A percentile compares a stretch with the other conserved stretches of the same genome.
Conservation (phyloP, 2,329 filamentous ascomycete species). For the Chaetomium strumarium region DNA sequence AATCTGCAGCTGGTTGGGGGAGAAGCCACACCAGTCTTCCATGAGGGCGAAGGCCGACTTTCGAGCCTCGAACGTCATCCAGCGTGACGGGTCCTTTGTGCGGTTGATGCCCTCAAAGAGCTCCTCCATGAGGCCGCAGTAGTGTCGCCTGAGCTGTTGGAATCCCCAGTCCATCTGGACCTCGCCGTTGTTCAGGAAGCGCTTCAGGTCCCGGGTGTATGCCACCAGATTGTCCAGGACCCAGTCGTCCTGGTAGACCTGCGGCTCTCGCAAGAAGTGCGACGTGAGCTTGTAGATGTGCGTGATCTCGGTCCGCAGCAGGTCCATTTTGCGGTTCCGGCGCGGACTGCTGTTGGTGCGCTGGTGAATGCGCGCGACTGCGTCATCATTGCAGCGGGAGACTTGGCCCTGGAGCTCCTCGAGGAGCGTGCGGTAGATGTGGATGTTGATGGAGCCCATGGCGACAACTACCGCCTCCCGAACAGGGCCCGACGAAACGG, state of each 20-base stretch:
- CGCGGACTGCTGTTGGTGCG: conserved; percentile 77
- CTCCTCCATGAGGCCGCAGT: conserved; percentile 88
- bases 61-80: conserved; percentile 95
- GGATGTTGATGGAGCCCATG: conserved; percentile 89
- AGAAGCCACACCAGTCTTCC: conserved; percentile 99
- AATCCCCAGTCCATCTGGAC: conserved; percentile 94
- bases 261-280: conserved; percentile 73
- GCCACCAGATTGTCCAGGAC: conserved; percentile 81
- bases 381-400: conserved; percentile 79
- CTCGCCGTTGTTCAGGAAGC: conserved; percentile 91
- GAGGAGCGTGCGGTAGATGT: conserved; percentile 83
- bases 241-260: conserved; percentile 82
- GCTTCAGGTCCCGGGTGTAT: conserved; percentile 85
- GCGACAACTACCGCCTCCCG: conserved; percentile 86
- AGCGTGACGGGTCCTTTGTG: conserved; percentile 76
- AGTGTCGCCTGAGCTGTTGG: conserved; percentile 84
- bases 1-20: conserved; percentile 80
- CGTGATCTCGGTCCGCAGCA: conserved; percentile 87
- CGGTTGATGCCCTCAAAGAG: conserved; percentile 87
- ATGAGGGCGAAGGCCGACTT: conserved; percentile 94
- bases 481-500: conserved; percentile 71
- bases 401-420: conserved; percentile 87
- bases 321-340: conserved; percentile 76
- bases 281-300: conserved; percentile 94
- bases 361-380: conserved; percentile 79